Evolutionary conservation across 2,329 filamentous ascomycete species (phyloP).

Genomic region (Fusarium pseudocircinatum): DNA sequence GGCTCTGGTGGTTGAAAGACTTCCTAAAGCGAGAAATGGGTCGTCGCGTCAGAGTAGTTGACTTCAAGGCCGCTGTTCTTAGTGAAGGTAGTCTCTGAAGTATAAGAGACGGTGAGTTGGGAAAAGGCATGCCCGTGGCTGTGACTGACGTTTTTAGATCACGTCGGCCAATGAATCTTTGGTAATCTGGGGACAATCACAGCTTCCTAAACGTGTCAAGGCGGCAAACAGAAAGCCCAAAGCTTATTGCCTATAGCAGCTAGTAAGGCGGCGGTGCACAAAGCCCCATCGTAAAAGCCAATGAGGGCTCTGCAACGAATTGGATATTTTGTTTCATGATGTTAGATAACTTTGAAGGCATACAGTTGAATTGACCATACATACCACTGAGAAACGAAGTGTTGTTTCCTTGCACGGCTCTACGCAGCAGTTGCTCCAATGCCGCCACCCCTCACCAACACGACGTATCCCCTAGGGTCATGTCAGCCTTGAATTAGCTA

Average conservation of each 20-base stretch:
- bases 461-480: background rate
- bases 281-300: slow-evolving; percentile 18
- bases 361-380: background rate
- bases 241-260: slow-evolving; percentile 26
- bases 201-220: slow-evolving; percentile 41
- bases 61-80: slow-evolving; percentile 45
- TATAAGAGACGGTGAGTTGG: slow-evolving; percentile 46
- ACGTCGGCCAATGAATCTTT: slow-evolving; percentile 36
- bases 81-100: slow-evolving; percentile 49
- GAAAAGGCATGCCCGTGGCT: slow-evolving; percentile 46
- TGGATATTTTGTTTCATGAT: background rate
- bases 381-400: background rate
- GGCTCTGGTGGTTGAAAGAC: slow-evolving; percentile 34
- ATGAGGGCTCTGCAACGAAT: slow-evolving; percentile 3
- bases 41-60: slow-evolving; percentile 33
- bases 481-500: background rate
- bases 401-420: background rate
- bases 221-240: slow-evolving; percentile 13
- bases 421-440: background rate
- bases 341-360: background rate
- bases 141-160: slow-evolving; percentile 30
- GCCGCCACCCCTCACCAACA: background rate
- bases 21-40: slow-evolving; percentile 37
- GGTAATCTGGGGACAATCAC: slow-evolving; percentile 34
- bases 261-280: slow-evolving; percentile 17